A percentile compares a stretch with the other conserved stretches of the same genome.
These are phyloP conservation scores for Orbilia blumenaviensis DNA, from an alignment of 2,329 filamentous ascomycete genomes.

Conservation along the genomic window DNA sequence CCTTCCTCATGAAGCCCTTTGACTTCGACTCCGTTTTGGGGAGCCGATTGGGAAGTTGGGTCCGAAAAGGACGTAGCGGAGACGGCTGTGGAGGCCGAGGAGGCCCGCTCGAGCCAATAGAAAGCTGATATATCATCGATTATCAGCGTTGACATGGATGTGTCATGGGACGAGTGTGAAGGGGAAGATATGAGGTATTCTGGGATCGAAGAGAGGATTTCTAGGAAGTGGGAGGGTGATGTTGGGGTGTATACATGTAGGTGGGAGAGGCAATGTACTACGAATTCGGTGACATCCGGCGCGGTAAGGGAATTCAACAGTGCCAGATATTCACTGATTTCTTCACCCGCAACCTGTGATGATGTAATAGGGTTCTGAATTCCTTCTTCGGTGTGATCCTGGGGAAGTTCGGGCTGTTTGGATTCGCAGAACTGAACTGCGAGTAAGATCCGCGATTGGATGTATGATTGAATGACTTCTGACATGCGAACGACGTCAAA, in stretches of 20 bases:
- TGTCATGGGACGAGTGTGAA: conserved; percentile 19
- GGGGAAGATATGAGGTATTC: conserved; percentile 23
- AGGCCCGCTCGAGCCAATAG: conserved; percentile 51
- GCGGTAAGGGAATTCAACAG: conserved; percentile 14
- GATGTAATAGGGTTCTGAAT: not conserved
- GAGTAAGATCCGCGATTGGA: conserved; percentile 8
- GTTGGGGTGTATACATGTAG: conserved; percentile 35
- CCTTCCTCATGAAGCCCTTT: too few species aligned
- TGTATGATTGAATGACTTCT: conserved; percentile 25
- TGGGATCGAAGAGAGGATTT: conserved; percentile 31
- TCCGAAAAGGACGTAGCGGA: not conserved
- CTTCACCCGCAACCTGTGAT: conserved; percentile 1
- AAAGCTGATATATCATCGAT: conserved; percentile 54
- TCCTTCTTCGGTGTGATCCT: not conserved
- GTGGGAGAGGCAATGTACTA: conserved; percentile 27
- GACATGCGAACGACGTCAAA: conserved; percentile 63
- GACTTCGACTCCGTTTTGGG: not conserved
- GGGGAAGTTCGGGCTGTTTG: not conserved
- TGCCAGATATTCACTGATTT: conserved; percentile 21
- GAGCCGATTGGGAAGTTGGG: not conserved
- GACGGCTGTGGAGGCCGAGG: not conserved
- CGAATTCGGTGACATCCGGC: conserved; percentile 21
- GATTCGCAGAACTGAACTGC: conserved; percentile 40
- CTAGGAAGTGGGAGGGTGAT: conserved; percentile 38
- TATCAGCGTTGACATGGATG: conserved; percentile 27